Base-by-base conservation (phyloP, 164 flowering plant species). In the Cinnamomum micranthum region DNA sequence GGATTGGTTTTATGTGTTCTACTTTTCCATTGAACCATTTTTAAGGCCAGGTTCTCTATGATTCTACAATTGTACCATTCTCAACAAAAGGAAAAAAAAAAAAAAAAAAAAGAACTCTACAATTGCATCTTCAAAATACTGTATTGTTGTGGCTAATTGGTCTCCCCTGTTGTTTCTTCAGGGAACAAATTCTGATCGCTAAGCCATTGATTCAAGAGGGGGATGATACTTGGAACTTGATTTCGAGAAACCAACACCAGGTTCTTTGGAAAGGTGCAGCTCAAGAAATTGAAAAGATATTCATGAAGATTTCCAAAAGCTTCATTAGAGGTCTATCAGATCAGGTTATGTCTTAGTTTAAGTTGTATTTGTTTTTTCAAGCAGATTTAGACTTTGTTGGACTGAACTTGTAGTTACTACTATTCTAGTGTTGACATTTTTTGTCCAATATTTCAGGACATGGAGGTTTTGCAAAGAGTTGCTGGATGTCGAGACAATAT, bases 191-290 rank as follows among this genome's bases (percentile, higher is more conserved):
- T 80, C 67, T 72, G 60, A 86, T 88, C 28, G 86, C 99, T 71
- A 96, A 88, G 85, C 77, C 83, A 78, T 76, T 96, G 85, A 77
- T 94, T 65, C 91, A 84, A 73, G 97, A 96, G 55, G 99, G 98
- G 76, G 84, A 77, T 59, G 81, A 81, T 70, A 82, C 79, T 66
- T 96, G 99, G 99, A 85, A 84, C 75, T 78, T 76, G 50, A 82
- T 96, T 52, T 82, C 97, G 25, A 82, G 80, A 70, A 86, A 83
- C 72, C 85, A 82, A 59, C 80, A 77, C 23, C 86, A 78, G 17
- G 89, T 91, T 79, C 87, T 72, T 28, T 96, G 99, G 99, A 87
- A 86, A 55, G 82, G 82, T 81, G 84, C 81, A 62, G 80, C 82
- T 71, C 72, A 76, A 73, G 90, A 84, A 82, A 87, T 95, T 79